These are phyloP conservation scores for Epichloe coenophiala DNA, from an alignment of 2,329 filamentous ascomycete species.

Conservation along the genomic window DNA sequence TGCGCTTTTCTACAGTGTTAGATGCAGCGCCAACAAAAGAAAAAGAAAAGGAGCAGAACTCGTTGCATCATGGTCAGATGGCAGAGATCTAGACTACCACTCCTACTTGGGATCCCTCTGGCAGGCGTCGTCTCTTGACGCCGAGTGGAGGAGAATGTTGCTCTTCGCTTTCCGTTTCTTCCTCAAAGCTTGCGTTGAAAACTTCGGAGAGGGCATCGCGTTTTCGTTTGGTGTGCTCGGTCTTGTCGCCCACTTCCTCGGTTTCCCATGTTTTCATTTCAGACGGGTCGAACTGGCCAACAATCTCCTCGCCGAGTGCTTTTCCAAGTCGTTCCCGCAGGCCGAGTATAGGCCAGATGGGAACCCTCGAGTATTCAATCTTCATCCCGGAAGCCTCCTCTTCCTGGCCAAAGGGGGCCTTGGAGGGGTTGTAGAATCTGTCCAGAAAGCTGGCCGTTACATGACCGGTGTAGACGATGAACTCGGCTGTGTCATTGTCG, in stretches of 20 bases:
- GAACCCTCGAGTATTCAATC: slow-evolving; percentile 35
- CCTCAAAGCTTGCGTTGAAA: slow-evolving; percentile 28
- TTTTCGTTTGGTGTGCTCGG: slow-evolving; percentile 17
- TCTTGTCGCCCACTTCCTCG: slow-evolving; percentile 17
- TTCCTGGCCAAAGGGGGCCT: slow-evolving; percentile 18
- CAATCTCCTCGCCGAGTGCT: slow-evolving; percentile 37
- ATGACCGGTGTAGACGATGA: slow-evolving; percentile 38
- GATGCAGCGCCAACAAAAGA: not conserved
- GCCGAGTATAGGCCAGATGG: slow-evolving; percentile 41
- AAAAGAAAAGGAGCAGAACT: not conserved
- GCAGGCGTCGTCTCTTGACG: slow-evolving; percentile 22
- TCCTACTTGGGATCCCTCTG: slow-evolving; percentile 16
- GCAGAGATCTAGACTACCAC: slow-evolving; percentile 14
- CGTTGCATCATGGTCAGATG: not conserved
- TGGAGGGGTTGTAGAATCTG: slow-evolving; percentile 35
- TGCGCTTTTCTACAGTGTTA: too few relatives aligned
- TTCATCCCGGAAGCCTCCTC: slow-evolving; percentile 22
- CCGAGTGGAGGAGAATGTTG: slow-evolving; percentile 13
- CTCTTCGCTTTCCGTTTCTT: slow-evolving; percentile 21
- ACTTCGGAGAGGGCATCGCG: slow-evolving; percentile 23
- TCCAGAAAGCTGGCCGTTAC: slow-evolving; percentile 35
- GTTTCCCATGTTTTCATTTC: slow-evolving; percentile 32
- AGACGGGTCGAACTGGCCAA: slow-evolving; percentile 26
- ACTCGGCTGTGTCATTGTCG: slow-evolving; percentile 32
- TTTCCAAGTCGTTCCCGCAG: slow-evolving; percentile 40